Evolutionary conservation across 129 eudicot species (phyloP).

Genomic region (Cynara cardunculus): DNA sequence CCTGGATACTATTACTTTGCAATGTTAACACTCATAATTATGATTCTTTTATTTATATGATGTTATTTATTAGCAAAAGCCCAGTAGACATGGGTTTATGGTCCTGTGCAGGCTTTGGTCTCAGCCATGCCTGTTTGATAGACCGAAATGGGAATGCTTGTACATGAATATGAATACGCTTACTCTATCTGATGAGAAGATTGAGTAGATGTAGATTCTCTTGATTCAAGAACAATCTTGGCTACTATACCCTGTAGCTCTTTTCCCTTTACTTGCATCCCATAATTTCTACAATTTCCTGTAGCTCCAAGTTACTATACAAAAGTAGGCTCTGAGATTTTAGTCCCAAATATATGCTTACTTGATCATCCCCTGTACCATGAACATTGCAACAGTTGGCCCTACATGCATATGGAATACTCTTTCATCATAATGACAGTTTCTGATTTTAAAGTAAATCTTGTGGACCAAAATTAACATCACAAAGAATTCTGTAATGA

Average conservation of each 20-base stretch:
- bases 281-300: neutral
- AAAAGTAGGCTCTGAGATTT: neutral
- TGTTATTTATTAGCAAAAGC: neutral
- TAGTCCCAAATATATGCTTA: neutral
- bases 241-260: neutral
- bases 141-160: neutral
- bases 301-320: neutral
- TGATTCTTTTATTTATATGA: neutral
- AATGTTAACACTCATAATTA: neutral
- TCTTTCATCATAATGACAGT: neutral
- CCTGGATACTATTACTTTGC: neutral
- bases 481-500: neutral
- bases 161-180: neutral
- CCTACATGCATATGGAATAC: neutral
- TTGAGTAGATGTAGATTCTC: neutral
- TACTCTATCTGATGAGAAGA: neutral
- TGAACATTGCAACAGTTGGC: neutral
- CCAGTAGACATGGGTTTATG: neutral
- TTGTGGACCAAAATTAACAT: neutral
- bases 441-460: neutral
- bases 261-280: neutral
- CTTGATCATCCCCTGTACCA: neutral
- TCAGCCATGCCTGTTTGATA: neutral
- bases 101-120: neutral
- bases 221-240: neutral